Percentiles rank a stretch among this genome's conserved stretches.
These are phyloP conservation scores for Silene coronaria DNA, from an alignment of 179 eudicot species.

Conservation along the genomic window DNA sequence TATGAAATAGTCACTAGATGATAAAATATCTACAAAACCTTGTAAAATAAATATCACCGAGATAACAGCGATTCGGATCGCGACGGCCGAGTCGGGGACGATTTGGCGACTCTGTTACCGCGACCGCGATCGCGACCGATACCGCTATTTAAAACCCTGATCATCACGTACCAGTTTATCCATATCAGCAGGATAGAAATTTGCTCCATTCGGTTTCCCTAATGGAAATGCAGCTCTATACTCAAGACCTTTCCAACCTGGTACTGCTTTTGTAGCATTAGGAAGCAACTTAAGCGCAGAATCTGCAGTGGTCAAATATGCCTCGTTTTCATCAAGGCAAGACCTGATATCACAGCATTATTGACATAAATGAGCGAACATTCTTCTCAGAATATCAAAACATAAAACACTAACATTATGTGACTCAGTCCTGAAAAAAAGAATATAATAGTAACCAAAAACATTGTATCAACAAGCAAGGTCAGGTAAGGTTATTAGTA, in stretches of 20 bases:
- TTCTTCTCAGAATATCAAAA: background rate
- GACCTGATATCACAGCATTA: constrained; percentile 52
- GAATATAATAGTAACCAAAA: constrained; percentile 4
- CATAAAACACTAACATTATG: background rate
- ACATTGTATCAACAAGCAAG: constrained; percentile 8
- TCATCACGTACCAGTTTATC: constrained; percentile 66
- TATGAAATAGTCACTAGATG: no score
- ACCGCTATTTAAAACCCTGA: no score
- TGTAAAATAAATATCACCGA: no score
- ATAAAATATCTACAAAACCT: no score
- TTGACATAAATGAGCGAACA: constrained; percentile 9
- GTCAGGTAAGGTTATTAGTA: background rate
- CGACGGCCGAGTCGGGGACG: no score
- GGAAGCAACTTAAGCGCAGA: constrained; percentile 62
- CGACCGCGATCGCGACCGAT: no score
- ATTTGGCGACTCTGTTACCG: no score
- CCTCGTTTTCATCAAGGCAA: constrained; percentile 68
- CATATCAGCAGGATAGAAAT: constrained; percentile 94
- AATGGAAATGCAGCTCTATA: constrained; percentile 75
- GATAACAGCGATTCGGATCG: no score
- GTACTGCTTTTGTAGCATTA: constrained; percentile 56
- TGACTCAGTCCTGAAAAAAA: background rate
- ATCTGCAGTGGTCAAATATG: constrained; percentile 86
- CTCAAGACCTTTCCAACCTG: constrained; percentile 85
- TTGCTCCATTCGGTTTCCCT: constrained; percentile 70